A percentile compares a stretch with the other conserved stretches of the same genome.
These are phyloP conservation scores for Chalaropsis thielavioides DNA, from an alignment of 2,329 filamentous ascomycete species.

Conservation along the genomic window DNA sequence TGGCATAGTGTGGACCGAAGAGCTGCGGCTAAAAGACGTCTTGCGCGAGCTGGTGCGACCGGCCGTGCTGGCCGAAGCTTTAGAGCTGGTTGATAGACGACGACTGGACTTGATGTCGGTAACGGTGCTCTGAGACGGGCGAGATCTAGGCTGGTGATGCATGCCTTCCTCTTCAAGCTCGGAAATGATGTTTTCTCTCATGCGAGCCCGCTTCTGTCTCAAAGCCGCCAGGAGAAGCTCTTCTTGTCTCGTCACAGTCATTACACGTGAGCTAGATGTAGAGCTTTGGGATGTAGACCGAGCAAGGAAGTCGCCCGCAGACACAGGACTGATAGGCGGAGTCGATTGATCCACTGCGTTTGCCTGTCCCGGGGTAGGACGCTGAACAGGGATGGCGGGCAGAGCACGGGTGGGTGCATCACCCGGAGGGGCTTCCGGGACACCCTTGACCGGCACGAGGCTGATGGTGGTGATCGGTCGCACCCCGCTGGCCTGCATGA, in stretches of 20 bases:
- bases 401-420: conserved; percentile 15
- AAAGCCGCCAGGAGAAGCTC: conserved; percentile 44
- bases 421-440: conserved; percentile 3
- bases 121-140: conserved; percentile 2
- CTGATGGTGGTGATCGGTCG: conserved; percentile 8
- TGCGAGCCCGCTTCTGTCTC: conserved; percentile 40
- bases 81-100: conserved; percentile 9
- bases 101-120: neutral
- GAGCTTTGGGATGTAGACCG: conserved; percentile 28
- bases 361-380: conserved; percentile 16
- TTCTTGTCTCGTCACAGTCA: conserved; percentile 44
- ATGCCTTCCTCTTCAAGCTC: conserved; percentile 27
- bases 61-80: conserved; percentile 11
- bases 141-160: conserved; percentile 4
- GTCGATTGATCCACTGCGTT: conserved; percentile 31
- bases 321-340: conserved; percentile 38
- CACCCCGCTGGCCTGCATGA: neutral
- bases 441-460: conserved; percentile 5
- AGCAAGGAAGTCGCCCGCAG: conserved; percentile 36
- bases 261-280: conserved; percentile 31
- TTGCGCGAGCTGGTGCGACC: conserved; percentile 10
- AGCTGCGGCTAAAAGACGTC: conserved; percentile 12
- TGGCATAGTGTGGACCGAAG: neutral
- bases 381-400: conserved; percentile 11
- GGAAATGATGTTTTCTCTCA: conserved; percentile 34